Evolutionary conservation across 139 green algal genomes (phyloP), one percentile per base, ranked within the genome.

Genomic region (Ulvella scutata): DNA sequence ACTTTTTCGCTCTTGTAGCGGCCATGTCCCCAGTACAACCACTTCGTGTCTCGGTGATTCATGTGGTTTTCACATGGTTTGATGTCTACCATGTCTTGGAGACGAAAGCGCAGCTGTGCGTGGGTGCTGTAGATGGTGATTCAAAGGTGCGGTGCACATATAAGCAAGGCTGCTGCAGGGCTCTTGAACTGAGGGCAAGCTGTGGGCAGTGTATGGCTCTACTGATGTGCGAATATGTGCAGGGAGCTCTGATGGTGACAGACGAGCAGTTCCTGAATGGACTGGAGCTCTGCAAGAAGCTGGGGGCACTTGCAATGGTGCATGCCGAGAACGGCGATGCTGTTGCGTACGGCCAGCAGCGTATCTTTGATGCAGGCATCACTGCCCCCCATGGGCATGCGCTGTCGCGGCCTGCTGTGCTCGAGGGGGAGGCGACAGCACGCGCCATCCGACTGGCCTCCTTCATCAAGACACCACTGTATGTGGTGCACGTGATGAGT

Each of bases 401-500:
- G 2, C 80, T 97, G 23, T 95, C 87, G 10, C 84, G 93, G 9
- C 93, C 93, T 1, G 61, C 88, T 4, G 75, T 83, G 2, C 44
- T 98, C 39, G 93, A 98, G 77, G 93, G 80, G 0, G 93, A 98
- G 79, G 94, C 91, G 3, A 98, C 94, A 2, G 83, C 61, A 0
- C 51, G 94, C 0, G 94, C 94, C 2, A 90, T 98, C 51, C 77
- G 83, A 37, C 83, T 98, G 74, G 92, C 93, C 0, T 62, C 81
- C 34, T 86, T 94, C 61, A 86, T 92, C 31, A 85, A 87, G 20
- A 79, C 85, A 23, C 94, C 94, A n/a, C 83, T 98, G 67, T 98
- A 98, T 72, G 90, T 98, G 75, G 94, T 98, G 39, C 94, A 98
- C 61, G 93, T 98, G 7, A 98, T 97, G 91, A 92, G 87, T 82